Conservation (phyloP, 163 green algal species). For the Chloromonas sp. region DNA sequence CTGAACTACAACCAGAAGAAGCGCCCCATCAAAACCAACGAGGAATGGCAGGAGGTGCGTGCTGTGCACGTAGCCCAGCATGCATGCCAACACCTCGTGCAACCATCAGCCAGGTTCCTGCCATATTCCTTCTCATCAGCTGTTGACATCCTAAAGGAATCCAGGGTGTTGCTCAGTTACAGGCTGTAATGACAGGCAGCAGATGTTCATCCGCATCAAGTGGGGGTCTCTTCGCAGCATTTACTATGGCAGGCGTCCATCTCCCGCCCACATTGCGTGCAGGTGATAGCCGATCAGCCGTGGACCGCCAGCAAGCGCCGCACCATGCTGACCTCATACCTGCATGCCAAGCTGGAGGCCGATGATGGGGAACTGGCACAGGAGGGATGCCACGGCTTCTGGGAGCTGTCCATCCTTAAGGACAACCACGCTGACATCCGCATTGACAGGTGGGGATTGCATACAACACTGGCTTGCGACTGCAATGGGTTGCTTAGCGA, state of each 20-base stretch:
- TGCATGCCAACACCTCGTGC: no score
- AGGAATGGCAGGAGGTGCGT: conserved; percentile 45
- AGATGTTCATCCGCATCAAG: no score
- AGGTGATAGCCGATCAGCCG: conserved; percentile 57
- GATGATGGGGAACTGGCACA: conserved; percentile 37
- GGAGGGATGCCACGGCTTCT: conserved; percentile 63
- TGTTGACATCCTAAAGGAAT: no score
- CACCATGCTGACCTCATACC: conserved; percentile 32
- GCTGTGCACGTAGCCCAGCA: no score
- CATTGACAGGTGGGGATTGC: conserved; percentile 6
- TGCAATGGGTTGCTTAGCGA: no score
- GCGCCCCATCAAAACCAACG: conserved; percentile 15
- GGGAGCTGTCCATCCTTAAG: conserved; percentile 66
- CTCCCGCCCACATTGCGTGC: conserved; percentile 1
- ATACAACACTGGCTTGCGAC: no score
- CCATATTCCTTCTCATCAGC: no score
- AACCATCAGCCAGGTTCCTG: no score
- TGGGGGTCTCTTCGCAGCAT: no score
- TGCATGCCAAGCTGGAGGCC: conserved; percentile 48
- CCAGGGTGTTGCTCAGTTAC: no score
- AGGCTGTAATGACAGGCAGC: no score
- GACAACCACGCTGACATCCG: conserved; percentile 38
- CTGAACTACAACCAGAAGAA: conserved; percentile 49
- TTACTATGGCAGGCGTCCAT: no score
- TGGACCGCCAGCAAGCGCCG: conserved; percentile 42